These are phyloP conservation scores for Phylloporus rhodoxanthus DNA, from an alignment of 768 basidiomycete species.

Conservation along the genomic window DNA sequence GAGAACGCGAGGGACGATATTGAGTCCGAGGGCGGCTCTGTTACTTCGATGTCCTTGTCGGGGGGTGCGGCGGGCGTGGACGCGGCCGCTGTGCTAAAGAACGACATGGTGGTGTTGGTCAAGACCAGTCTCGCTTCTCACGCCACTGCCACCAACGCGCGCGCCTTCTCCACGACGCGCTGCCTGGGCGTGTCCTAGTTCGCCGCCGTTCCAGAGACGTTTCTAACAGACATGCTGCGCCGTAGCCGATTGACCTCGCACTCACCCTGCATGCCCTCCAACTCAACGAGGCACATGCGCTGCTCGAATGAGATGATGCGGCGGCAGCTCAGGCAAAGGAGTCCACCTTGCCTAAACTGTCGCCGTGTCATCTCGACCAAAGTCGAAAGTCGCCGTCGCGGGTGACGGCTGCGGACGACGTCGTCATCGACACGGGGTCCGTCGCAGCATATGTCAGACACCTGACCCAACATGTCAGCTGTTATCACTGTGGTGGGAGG, in stretches of 20 bases:
- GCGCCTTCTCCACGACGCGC: no score
- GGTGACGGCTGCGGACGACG: background rate
- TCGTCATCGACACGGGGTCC: background rate
- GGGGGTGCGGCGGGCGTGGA: constrained; percentile 35
- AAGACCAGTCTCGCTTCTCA: constrained; percentile 13
- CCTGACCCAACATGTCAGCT: background rate
- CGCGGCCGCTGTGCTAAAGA: constrained; percentile 34
- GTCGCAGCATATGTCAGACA: background rate
- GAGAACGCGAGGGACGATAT: constrained; percentile 85
- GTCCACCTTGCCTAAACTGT: background rate
- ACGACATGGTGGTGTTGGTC: constrained; percentile 32
- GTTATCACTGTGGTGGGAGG: no score
- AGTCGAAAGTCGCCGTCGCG: background rate
- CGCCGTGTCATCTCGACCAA: background rate
- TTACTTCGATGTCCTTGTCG: constrained; percentile 78
- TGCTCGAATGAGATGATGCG: background rate
- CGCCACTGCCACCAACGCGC: constrained; percentile 22
- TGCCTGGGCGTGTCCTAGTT: background rate
- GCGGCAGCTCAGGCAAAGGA: no score
- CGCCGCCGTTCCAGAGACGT: background rate
- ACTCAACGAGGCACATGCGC: background rate
- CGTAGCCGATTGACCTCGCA: background rate
- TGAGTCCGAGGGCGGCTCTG: constrained; percentile 78
- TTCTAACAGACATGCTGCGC: background rate
- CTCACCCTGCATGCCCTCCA: background rate